Conservation (phyloP, 768 basidiomycete species). For the Inosperma sp. region DNA sequence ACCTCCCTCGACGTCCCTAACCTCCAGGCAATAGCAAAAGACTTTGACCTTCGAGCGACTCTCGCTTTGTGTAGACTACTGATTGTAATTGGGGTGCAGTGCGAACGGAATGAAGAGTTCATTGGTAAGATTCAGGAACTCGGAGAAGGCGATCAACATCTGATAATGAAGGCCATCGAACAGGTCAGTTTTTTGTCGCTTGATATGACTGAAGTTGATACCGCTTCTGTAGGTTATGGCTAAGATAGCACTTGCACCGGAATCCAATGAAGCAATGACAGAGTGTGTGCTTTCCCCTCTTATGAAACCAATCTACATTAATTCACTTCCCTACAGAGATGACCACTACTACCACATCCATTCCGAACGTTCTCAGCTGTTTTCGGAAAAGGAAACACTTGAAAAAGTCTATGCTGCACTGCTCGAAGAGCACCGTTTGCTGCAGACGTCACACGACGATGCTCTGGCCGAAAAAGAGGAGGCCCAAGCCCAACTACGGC, state of each 20-base stretch:
- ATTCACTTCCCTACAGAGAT: slow-evolving; percentile 47
- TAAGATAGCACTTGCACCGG: slow-evolving; percentile 53
- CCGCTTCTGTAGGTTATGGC: slow-evolving; percentile 58
- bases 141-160: slow-evolving; percentile 79
- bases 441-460: slow-evolving; percentile 80
- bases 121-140: slow-evolving; percentile 85
- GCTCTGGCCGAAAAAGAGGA: slow-evolving; percentile 76
- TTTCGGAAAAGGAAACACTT: slow-evolving; percentile 81
- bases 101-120: slow-evolving; percentile 81
- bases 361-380: slow-evolving; percentile 69
- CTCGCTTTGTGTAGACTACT: slow-evolving; percentile 75
- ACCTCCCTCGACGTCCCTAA: slow-evolving; percentile 80
- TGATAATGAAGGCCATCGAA: slow-evolving; percentile 91
- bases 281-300: slow-evolving; percentile 51
- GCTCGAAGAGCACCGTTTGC: slow-evolving; percentile 64
- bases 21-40: slow-evolving; percentile 81
- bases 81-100: slow-evolving; percentile 85
- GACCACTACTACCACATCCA: slow-evolving; percentile 88
- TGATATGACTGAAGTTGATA: background rate
- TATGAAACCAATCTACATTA: background rate
- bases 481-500: slow-evolving; percentile 54
- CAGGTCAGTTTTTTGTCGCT: slow-evolving; percentile 48
- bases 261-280: slow-evolving; percentile 62
- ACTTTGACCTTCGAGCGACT: slow-evolving; percentile 58
- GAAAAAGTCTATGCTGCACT: slow-evolving; percentile 76